phyloP scores from a whole-genome alignment of 352 stramenopile genomes.

The Globisporangium emineosum region DNA sequence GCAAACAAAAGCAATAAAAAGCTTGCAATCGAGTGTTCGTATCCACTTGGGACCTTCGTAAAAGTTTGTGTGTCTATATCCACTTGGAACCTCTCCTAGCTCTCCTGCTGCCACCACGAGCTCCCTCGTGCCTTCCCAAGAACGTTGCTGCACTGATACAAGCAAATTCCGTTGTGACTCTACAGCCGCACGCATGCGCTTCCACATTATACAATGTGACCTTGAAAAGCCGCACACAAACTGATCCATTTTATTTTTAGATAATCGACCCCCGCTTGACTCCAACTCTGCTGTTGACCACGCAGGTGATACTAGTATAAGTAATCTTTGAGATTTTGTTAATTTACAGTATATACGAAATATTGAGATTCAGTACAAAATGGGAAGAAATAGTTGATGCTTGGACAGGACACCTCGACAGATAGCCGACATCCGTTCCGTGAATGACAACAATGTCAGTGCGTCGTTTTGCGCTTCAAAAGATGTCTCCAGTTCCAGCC shows the following conservation, averaged over 20 bases:
- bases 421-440: neutral
- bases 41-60: too few relatives aligned
- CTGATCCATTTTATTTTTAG: neutral
- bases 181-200: neutral
- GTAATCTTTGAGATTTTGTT: constrained; percentile 1
- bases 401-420: neutral
- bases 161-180: neutral
- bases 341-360: neutral
- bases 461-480: constrained; percentile 3
- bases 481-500: neutral
- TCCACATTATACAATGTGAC: neutral
- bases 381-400: neutral
- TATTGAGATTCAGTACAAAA: neutral
- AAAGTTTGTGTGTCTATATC: too few relatives aligned
- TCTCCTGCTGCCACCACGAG: too few relatives aligned
- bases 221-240: neutral
- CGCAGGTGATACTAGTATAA: too few relatives aligned
- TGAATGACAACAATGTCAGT: too few relatives aligned
- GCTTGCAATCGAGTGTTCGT: too few relatives aligned
- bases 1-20: too few relatives aligned
- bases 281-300: too few relatives aligned
- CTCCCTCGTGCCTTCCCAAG: neutral
- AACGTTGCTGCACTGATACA: neutral
- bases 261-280: neutral
- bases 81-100: too few relatives aligned